phyloP scores from a whole-genome alignment of 2,329 filamentous ascomycete genomes.

The Moelleriella libera region DNA sequence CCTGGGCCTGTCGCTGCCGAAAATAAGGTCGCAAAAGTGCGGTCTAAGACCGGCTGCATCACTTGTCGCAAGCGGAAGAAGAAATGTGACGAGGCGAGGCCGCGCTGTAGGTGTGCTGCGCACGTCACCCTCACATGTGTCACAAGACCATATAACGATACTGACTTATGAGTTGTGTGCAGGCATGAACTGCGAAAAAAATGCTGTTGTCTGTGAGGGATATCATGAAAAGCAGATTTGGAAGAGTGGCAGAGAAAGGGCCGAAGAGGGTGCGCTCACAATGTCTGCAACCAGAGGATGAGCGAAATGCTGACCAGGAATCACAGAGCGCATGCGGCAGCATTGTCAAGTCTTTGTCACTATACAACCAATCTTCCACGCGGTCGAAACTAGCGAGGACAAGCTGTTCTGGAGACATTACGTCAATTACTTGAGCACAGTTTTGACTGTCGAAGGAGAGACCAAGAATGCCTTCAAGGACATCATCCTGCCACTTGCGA shows the following conservation, averaged over 20 bases:
- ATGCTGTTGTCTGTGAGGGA: conserved; percentile 80
- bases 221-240: conserved; percentile 79
- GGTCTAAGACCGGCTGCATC: conserved; percentile 47
- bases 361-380: conserved; percentile 57
- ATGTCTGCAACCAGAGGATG: too few relatives aligned
- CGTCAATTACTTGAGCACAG: conserved; percentile 61
- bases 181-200: conserved; percentile 87
- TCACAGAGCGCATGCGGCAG: conserved; percentile 32
- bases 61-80: conserved; percentile 57
- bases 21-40: too few relatives aligned
- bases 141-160: neutral
- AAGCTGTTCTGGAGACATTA: conserved; percentile 75
- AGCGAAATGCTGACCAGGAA: too few relatives aligned
- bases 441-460: conserved; percentile 71
- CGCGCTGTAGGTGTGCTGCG: conserved; percentile 33
- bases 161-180: conserved; percentile 4
- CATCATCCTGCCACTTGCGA: conserved; percentile 69
- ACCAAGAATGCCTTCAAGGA: conserved; percentile 76
- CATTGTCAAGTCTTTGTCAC: conserved; percentile 37
- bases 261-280: conserved; percentile 43
- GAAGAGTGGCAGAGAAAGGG: conserved; percentile 70
- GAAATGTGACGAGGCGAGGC: conserved; percentile 58
- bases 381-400: conserved; percentile 69
- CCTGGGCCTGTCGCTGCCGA: too few relatives aligned
- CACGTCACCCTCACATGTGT: neutral